Conservation (phyloP, 2,329 filamentous ascomycete species). For the Whalleya microplaca region DNA sequence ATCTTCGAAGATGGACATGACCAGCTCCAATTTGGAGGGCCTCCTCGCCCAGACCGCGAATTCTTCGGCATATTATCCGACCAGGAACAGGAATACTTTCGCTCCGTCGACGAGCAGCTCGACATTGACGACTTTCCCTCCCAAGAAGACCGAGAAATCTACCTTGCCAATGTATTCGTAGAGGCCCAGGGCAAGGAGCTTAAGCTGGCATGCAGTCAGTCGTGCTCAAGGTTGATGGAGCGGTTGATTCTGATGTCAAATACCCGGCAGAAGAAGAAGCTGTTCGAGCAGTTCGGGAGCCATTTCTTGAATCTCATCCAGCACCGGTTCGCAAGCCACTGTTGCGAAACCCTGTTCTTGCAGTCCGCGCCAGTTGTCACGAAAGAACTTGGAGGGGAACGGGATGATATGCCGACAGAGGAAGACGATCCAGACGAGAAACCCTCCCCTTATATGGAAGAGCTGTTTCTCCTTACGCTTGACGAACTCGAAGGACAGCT, state of each 20-base stretch:
- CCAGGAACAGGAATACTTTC: constrained; percentile 95
- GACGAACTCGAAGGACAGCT: constrained; percentile 88
- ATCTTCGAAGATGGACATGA: constrained; percentile 29
- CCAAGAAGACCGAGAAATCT: constrained; percentile 70
- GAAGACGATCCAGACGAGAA: constrained; percentile 50
- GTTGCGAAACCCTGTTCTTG: constrained; percentile 91
- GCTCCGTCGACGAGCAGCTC: constrained; percentile 84
- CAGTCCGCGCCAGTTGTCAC: constrained; percentile 79
- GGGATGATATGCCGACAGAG: constrained; percentile 44
- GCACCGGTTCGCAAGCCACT: constrained; percentile 96
- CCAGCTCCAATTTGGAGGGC: constrained; percentile 15
- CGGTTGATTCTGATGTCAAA: constrained; percentile 82
- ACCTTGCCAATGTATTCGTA: constrained; percentile 80
- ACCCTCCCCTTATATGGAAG: constrained; percentile 73
- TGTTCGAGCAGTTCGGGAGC: constrained; percentile 83
- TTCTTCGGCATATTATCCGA: constrained; percentile 95
- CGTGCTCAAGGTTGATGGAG: constrained; percentile 92
- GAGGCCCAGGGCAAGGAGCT: constrained; percentile 92
- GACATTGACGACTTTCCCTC: constrained; percentile 86
- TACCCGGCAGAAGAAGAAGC: constrained; percentile 76
- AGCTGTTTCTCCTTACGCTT: constrained; percentile 79
- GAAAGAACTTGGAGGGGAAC: constrained; percentile 65
- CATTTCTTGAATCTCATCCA: constrained; percentile 90
- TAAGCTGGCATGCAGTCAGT: constrained; percentile 94
- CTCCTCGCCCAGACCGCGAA: constrained; percentile 57